Conservation (phyloP, 1,284 basidiomycete species). For the Prillingera fragicola region DNA sequence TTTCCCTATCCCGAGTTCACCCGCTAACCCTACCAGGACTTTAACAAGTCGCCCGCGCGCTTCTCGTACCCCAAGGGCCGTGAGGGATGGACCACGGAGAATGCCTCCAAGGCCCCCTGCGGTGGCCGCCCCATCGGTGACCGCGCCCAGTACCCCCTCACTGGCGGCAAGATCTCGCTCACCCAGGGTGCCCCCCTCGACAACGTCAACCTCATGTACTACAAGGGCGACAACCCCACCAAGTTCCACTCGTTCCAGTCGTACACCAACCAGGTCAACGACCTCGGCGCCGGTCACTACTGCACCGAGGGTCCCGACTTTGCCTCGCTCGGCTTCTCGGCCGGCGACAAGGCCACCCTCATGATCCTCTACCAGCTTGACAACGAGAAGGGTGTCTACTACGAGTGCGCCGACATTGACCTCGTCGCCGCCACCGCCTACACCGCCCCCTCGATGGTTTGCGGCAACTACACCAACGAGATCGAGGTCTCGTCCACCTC, state of each 20-base stretch:
- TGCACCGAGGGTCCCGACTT: neutral
- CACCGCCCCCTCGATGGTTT: neutral
- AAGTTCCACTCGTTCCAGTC: neutral
- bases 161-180: conserved; percentile 10
- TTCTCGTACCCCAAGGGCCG: conserved; percentile 46
- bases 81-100: neutral
- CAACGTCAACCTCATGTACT: neutral
- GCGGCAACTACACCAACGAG: conserved; percentile 7
- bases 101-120: conserved; percentile 4
- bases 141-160: conserved; percentile 8
- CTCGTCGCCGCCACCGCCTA: neutral
- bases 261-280: neutral
- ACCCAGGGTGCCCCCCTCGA: neutral
- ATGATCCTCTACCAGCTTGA: conserved; percentile 4
- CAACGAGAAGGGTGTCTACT: neutral
- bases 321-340: neutral
- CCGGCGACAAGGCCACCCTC: conserved; percentile 1
- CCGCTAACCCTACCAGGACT: conserved; percentile 56
- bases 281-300: neutral
- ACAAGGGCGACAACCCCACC: neutral
- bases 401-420: neutral
- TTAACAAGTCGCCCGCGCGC: conserved; percentile 87
- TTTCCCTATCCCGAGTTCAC: too few species aligned
- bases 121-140: neutral
- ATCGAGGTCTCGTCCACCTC: too few species aligned